These are phyloP conservation scores for Saxophila tyrrhenica DNA, from an alignment of 495 filamentous ascomycete species.

Conservation along the genomic window DNA sequence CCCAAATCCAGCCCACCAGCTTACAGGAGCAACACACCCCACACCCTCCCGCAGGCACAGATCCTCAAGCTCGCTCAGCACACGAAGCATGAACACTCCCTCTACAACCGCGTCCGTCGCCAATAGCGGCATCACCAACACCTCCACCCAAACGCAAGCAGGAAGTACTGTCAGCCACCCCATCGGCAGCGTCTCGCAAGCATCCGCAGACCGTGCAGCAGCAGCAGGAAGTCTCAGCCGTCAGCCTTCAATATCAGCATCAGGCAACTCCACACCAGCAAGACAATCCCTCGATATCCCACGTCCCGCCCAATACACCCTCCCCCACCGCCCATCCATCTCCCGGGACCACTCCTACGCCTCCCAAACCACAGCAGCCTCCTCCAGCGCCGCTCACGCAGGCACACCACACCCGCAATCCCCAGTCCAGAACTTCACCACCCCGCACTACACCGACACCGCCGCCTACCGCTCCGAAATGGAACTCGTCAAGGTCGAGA, in stretches of 20 bases:
- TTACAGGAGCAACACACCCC: conserved; percentile 41
- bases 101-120: conserved; percentile 27
- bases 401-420: conserved; percentile 8
- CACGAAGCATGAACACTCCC: conserved; percentile 37
- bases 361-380: conserved; percentile 2
- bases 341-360: conserved; percentile 12
- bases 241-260: conserved; percentile 11
- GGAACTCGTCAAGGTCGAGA: conserved; percentile 65
- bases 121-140: conserved; percentile 37
- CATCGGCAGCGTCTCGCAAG: conserved; percentile 12
- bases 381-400: conserved; percentile 1
- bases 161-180: conserved; percentile 11
- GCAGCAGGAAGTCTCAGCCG: conserved; percentile 10
- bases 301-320: conserved; percentile 5
- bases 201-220: conserved; percentile 20
- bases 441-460: conserved; percentile 59
- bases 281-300: conserved; percentile 16
- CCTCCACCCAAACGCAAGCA: conserved; percentile 31
- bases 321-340: conserved; percentile 13
- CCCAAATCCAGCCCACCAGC: conserved; percentile 37
- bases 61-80: conserved; percentile 52
- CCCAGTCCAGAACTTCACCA: conserved; percentile 18
- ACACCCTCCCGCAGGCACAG: conserved; percentile 52
- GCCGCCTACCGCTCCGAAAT: conserved; percentile 57
- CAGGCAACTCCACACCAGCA: conserved; percentile 16